phyloP scores from a whole-genome alignment of 768 basidiomycete genomes.

The Boletus eberwhitei region DNA sequence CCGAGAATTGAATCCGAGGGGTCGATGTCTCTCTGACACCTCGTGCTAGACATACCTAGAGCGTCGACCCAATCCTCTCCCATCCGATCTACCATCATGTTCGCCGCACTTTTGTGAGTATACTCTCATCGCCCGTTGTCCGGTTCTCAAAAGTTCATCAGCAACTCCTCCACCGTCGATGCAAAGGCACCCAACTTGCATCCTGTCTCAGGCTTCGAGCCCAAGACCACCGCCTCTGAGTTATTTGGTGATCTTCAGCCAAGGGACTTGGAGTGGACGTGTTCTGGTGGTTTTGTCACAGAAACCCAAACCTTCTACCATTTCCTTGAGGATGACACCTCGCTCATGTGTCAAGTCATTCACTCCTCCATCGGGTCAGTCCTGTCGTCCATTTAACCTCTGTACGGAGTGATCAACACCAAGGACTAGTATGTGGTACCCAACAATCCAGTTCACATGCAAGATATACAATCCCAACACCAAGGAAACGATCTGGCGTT shows the following conservation, averaged over 20 bases:
- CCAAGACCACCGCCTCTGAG: conserved; percentile 50
- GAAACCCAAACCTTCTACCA: conserved; percentile 92
- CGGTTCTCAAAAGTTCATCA: conserved; percentile 26
- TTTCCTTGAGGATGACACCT: conserved; percentile 73
- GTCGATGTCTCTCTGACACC: background rate
- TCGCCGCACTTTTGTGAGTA: conserved; percentile 79
- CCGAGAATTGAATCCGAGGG: conserved; percentile 11
- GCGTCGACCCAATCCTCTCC: background rate
- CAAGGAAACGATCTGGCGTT: conserved; percentile 77
- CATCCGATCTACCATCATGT: conserved; percentile 61
- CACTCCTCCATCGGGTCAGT: conserved; percentile 87
- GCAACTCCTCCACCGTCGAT: conserved; percentile 56
- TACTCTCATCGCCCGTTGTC: background rate
- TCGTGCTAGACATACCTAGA: background rate
- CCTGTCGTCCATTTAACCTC: conserved; percentile 3
- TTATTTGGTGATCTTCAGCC: conserved; percentile 72
- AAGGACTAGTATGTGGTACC: conserved; percentile 76
- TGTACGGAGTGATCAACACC: conserved; percentile 7
- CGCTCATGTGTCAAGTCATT: conserved; percentile 80
- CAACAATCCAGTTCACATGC: conserved; percentile 91
- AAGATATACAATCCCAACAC: conserved; percentile 81
- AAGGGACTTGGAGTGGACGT: conserved; percentile 80
- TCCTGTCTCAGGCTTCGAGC: conserved; percentile 58
- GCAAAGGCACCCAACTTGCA: conserved; percentile 76
- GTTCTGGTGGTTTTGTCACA: conserved; percentile 77